Evolutionary conservation across 2,329 filamentous ascomycete genomes (phyloP).

Genomic region (Diaporthe ilicicola): DNA sequence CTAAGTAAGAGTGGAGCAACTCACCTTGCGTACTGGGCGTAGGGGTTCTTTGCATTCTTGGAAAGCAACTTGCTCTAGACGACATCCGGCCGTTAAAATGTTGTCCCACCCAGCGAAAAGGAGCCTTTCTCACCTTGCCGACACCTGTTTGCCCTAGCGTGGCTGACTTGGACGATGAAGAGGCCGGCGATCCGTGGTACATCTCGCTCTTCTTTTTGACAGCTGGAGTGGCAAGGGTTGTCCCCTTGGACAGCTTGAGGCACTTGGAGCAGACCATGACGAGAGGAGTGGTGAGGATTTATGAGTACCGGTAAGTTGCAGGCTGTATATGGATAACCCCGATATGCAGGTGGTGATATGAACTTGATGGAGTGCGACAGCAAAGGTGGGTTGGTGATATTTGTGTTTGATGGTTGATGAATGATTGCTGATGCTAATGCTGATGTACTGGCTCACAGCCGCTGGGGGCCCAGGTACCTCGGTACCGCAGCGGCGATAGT

Average conservation of each 20-base stretch:
- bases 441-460: not conserved
- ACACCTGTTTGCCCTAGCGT: slow-evolving; percentile 67
- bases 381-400: not conserved
- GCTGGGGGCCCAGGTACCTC: not conserved
- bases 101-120: not conserved
- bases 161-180: slow-evolving; percentile 55
- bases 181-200: slow-evolving; percentile 68
- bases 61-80: slow-evolving; percentile 69
- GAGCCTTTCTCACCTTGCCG: slow-evolving; percentile 58
- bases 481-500: not conserved
- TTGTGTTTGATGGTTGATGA: not conserved
- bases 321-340: not conserved
- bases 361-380: not conserved
- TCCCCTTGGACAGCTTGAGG: slow-evolving; percentile 67
- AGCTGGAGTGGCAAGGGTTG: slow-evolving; percentile 68
- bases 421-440: not conserved
- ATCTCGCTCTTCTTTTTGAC: slow-evolving; percentile 75
- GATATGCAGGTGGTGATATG: not conserved
- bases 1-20: not conserved
- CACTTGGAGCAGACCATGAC: slow-evolving; percentile 72
- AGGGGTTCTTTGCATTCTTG: slow-evolving; percentile 71
- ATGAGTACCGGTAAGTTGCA: too few relatives aligned
- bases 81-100: not conserved
- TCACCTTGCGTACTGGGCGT: slow-evolving; percentile 65
- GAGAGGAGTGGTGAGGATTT: slow-evolving; percentile 24